Evolutionary conservation across 73 alveolate species (phyloP).

Genomic region (Paramecium tetraurelia): DNA sequence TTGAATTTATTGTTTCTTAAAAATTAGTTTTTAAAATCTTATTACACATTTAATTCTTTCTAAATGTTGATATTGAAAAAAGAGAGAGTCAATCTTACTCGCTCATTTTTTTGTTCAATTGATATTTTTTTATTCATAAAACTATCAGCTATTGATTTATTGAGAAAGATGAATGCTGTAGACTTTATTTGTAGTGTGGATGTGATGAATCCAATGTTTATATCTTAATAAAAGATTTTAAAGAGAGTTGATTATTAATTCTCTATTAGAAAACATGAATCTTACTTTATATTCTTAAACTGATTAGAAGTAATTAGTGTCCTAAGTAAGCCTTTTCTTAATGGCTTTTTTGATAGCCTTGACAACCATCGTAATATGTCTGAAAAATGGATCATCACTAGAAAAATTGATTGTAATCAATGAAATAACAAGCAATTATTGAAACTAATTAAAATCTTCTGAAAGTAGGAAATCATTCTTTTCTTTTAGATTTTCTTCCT

Average conservation of each 20-base stretch:
- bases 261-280: background rate
- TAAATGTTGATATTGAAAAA: background rate
- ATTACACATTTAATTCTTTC: background rate
- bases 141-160: background rate
- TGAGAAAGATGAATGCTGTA: slow-evolving; percentile 26
- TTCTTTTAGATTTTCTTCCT: slow-evolving; percentile 1
- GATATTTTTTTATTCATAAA: background rate
- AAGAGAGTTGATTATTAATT: background rate
- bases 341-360: background rate
- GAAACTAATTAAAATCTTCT: background rate
- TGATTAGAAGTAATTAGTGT: background rate
- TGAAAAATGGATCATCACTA: slow-evolving; percentile 32
- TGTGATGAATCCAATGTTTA: slow-evolving; percentile 39
- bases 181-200: background rate
- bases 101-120: background rate
- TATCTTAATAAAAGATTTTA: slow-evolving; percentile 12
- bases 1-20: background rate
- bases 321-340: background rate
- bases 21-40: slow-evolving; percentile 18
- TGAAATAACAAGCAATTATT: background rate
- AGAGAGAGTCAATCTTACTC: background rate
- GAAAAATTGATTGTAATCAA: background rate
- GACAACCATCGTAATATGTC: background rate
- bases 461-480: background rate
- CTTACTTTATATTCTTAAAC: background rate